phyloP scores from a whole-genome alignment of 2,329 filamentous ascomycete species.

The Fusarium setosum region DNA sequence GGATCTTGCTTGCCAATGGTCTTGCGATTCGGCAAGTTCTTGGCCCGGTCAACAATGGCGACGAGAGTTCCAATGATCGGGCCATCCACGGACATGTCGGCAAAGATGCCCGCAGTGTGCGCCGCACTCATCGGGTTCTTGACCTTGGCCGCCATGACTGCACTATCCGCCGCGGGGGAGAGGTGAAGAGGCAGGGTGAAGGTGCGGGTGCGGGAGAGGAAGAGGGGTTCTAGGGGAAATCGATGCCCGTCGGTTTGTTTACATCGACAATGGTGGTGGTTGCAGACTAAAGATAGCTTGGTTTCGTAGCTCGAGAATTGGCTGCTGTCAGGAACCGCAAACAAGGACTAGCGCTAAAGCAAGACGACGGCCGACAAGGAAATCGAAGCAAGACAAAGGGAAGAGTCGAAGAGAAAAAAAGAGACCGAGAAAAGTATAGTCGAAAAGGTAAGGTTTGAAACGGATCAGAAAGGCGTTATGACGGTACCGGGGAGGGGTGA shows the following conservation, averaged over 20 bases:
- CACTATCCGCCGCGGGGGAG: constrained; percentile 13
- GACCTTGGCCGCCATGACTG: constrained; percentile 63
- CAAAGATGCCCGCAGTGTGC: constrained; percentile 93
- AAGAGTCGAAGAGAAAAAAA: constrained; percentile 2
- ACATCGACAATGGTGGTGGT: constrained; percentile 37
- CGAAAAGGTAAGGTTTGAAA: constrained; percentile 21
- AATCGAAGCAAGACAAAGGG: constrained; percentile 17
- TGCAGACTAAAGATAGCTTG: constrained; percentile 27
- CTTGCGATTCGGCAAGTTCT: constrained; percentile 96
- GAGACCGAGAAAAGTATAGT: constrained; percentile 28
- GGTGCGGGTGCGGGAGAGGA: constrained; percentile 1
- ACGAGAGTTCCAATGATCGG: constrained; percentile 94
- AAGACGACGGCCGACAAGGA: constrained; percentile 10
- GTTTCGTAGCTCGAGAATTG: constrained; percentile 26
- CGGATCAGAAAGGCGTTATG: constrained; percentile 21
- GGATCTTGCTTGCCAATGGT: constrained; percentile 99
- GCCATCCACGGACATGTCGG: constrained; percentile 93
- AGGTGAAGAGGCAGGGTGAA: background rate
- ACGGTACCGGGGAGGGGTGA: constrained; percentile 6
- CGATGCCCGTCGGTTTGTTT: constrained; percentile 35
- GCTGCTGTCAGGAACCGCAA: constrained; percentile 27
- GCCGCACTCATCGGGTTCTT: constrained; percentile 71
- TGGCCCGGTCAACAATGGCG: constrained; percentile 90
- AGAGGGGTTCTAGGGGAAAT: constrained; percentile 1
- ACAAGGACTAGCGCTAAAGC: constrained; percentile 18